phyloP scores from a whole-genome alignment of 805 yeast species.

The Pichia cabralensis region DNA sequence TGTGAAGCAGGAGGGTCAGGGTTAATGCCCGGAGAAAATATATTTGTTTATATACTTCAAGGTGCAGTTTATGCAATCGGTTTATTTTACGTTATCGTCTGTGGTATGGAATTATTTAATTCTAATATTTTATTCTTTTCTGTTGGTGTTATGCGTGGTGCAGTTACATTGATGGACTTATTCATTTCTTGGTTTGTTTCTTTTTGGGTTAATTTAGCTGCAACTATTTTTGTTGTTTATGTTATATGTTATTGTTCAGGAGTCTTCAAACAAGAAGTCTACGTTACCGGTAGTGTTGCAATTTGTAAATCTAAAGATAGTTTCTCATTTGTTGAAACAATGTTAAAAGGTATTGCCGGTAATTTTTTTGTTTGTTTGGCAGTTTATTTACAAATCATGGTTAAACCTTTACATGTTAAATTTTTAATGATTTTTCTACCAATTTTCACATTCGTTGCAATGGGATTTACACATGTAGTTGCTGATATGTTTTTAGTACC shows the following conservation, averaged over 20 bases:
- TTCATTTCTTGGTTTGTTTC: conserved; percentile 57
- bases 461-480: conserved; percentile 73
- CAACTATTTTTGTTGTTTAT: conserved; percentile 56
- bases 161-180: conserved; percentile 55
- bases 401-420: conserved; percentile 72
- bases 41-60: conserved; percentile 43
- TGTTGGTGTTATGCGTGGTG: conserved; percentile 60
- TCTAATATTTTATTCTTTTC: conserved; percentile 64
- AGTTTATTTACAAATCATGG: conserved; percentile 66
- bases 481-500: conserved; percentile 72
- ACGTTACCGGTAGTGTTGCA: conserved; percentile 37
- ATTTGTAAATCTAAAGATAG: conserved; percentile 35
- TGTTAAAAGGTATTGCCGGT: conserved; percentile 65
- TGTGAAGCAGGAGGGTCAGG: conserved; percentile 40
- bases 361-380: conserved; percentile 72
- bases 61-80: conserved; percentile 64
- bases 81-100: conserved; percentile 58
- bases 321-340: conserved; percentile 47
- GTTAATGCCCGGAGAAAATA: conserved; percentile 33
- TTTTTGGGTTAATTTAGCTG: conserved; percentile 56
- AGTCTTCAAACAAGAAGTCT: conserved; percentile 31
- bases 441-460: conserved; percentile 63
- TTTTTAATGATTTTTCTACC: conserved; percentile 55
- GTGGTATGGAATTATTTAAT: conserved; percentile 71
- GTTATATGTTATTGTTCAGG: conserved; percentile 51